Base-by-base conservation (phyloP, 768 basidiomycete species). In the Cystobasidium tubakii region DNA sequence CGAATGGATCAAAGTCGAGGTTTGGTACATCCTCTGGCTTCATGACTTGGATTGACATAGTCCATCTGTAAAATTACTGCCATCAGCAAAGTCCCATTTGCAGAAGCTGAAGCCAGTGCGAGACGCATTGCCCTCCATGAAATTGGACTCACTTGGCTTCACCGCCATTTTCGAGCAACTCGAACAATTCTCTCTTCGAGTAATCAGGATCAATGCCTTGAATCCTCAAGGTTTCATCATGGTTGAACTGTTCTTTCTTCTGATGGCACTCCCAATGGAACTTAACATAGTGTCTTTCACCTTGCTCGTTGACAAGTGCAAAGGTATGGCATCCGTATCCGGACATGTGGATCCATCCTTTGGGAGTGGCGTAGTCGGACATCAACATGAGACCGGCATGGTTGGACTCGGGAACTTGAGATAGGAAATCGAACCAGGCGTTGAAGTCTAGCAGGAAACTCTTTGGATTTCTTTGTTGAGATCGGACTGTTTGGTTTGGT, bases 281-380 rank as follows among this genome's bases (percentile, higher is more conserved):
- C 75, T 81, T 81, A 75, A 80, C 74, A 50, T 75, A 81, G 44
- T 76, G 73, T 12, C 39, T 50, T 31, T 76, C 75, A 54, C 78
- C 78, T 19, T 76, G 53, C 0, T 81, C 83, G 77, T 91, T 91
- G 70, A 89, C 77, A 39, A 93, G 84, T 1, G 89, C 88, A 80
- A 85, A 94, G 0, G 91, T 90, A 81, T 95, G 92, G 62, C 94
- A 90, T 33, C 66, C 66, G 33, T 67, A 67, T 46, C 44, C 66
- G 15, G 25, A 27, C 66, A 67, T 67, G 50, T 67, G 66, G 21
- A 67, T 54, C 66, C 66, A 67, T 46, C 66, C 77, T 34, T 77
- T 78, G 6, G 80, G 80, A 13, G 80, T 81, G 23, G 76, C 79
- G 50, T 81, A 75, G 71, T 81, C 80, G 23, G 77, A 78, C 33